Evolutionary conservation across 2,329 filamentous ascomycete species (phyloP).

Genomic region (Myrmaecium sp.): DNA sequence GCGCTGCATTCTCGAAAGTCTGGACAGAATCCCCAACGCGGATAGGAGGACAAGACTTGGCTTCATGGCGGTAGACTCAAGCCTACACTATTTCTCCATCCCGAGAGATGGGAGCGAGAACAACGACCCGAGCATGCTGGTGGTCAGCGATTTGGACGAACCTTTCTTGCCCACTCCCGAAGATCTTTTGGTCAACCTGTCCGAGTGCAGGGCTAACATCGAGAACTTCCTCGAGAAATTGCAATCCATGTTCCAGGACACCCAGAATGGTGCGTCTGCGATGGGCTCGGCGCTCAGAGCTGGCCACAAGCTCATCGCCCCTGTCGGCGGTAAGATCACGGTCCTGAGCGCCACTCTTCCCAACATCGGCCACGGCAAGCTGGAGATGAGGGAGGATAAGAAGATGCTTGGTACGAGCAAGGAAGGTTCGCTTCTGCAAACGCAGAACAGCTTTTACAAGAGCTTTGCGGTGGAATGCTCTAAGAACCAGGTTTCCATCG

Average conservation of each 20-base stretch:
- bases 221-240: slow-evolving; percentile 82
- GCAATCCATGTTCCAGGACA: slow-evolving; percentile 93
- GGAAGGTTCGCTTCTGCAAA: slow-evolving; percentile 74
- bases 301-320: slow-evolving; percentile 88
- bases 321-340: slow-evolving; percentile 86
- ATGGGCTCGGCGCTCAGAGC: slow-evolving; percentile 89
- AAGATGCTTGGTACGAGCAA: slow-evolving; percentile 88
- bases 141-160: slow-evolving; percentile 88
- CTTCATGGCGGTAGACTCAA: slow-evolving; percentile 89
- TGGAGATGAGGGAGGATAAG: slow-evolving; percentile 91
- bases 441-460: slow-evolving; percentile 94
- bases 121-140: slow-evolving; percentile 75
- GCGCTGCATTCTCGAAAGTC: slow-evolving; percentile 82
- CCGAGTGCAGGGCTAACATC: slow-evolving; percentile 77
- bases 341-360: slow-evolving; percentile 81
- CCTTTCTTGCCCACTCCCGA: slow-evolving; percentile 89
- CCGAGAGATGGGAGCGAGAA: slow-evolving; percentile 75
- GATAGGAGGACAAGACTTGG: slow-evolving; percentile 83
- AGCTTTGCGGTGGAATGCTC: slow-evolving; percentile 97
- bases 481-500: slow-evolving; percentile 95
- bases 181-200: slow-evolving; percentile 76
- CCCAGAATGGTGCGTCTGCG: slow-evolving; percentile 73
- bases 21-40: slow-evolving; percentile 95
- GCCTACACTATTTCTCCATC: slow-evolving; percentile 89
- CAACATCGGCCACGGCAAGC: slow-evolving; percentile 74